These are phyloP conservation scores for Stentor roeselii DNA, from an alignment of 73 alveolate genomes.

Conservation along the genomic window DNA sequence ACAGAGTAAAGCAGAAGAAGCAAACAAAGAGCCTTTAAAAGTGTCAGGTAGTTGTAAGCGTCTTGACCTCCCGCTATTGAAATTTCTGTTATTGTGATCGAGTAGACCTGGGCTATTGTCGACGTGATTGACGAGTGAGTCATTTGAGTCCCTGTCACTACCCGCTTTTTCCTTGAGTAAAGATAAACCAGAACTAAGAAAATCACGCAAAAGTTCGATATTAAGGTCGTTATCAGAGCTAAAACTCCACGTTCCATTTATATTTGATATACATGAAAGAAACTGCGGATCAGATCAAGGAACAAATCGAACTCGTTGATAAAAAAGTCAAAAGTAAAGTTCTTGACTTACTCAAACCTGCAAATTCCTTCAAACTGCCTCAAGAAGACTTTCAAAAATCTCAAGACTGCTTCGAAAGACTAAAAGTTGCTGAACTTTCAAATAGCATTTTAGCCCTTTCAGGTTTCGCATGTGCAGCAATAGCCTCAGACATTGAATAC, in stretches of 20 bases:
- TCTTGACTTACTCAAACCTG: background rate
- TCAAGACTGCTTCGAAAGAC: background rate
- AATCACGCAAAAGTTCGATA: background rate
- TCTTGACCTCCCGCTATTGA: background rate
- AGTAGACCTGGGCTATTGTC: background rate
- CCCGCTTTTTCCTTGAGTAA: background rate
- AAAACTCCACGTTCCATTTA: background rate
- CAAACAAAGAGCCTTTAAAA: background rate
- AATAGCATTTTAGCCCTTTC: background rate
- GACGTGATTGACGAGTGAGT: background rate
- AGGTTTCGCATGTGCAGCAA: constrained; percentile 13
- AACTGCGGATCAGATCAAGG: no score
- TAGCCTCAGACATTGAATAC: background rate
- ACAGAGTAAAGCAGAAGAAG: background rate
- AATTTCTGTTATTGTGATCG: background rate
- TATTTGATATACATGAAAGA: no score
- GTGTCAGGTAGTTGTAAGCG: background rate
- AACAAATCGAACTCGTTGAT: background rate
- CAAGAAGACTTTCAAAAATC: constrained; percentile 3
- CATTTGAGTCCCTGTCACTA: background rate
- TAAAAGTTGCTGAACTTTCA: constrained; percentile 2
- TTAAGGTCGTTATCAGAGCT: background rate
- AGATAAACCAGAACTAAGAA: background rate
- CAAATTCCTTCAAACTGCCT: background rate
- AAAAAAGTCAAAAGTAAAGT: background rate